Conservation (phyloP, 805 yeast genomes). For the Suhomyces sp. region DNA sequence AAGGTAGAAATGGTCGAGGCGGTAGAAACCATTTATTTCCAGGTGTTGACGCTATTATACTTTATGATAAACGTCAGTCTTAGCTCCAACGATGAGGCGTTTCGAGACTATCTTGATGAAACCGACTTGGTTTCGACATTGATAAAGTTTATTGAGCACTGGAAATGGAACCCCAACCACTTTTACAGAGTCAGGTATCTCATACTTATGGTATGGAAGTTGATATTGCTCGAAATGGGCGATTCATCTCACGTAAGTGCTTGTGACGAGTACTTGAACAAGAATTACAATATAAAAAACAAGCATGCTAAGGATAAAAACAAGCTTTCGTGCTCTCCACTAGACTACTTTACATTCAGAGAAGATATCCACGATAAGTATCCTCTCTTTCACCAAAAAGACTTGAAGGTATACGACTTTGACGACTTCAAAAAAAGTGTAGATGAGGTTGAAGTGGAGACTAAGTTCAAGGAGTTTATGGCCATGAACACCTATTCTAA, state of each 20-base stretch:
- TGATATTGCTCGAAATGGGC: slow-evolving; percentile 63
- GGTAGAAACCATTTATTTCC: slow-evolving; percentile 18
- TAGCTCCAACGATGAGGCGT: neutral
- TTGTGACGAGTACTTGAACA: slow-evolving; percentile 47
- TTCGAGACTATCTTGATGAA: slow-evolving; percentile 22
- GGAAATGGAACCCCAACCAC: slow-evolving; percentile 55
- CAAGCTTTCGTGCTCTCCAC: slow-evolving; percentile 61
- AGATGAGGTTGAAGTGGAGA: slow-evolving; percentile 28
- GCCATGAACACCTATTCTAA: slow-evolving; percentile 44
- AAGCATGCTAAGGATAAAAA: slow-evolving; percentile 20
- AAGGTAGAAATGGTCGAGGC: neutral
- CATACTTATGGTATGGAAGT: slow-evolving; percentile 51
- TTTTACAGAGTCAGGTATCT: slow-evolving; percentile 54
- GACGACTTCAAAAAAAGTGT: slow-evolving; percentile 20
- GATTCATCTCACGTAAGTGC: slow-evolving; percentile 35
- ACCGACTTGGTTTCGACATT: slow-evolving; percentile 43
- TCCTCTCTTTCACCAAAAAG: slow-evolving; percentile 63
- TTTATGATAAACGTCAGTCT: slow-evolving; percentile 28
- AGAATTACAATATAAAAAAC: slow-evolving; percentile 36
- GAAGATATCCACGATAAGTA: slow-evolving; percentile 72
- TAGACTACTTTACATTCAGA: slow-evolving; percentile 80
- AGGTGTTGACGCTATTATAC: slow-evolving; percentile 34
- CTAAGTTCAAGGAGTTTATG: slow-evolving; percentile 32
- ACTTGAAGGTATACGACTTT: slow-evolving; percentile 15
- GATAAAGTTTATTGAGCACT: slow-evolving; percentile 53